Conservation (phyloP, 305 asterid species). For the Ruellia speciosa region DNA sequence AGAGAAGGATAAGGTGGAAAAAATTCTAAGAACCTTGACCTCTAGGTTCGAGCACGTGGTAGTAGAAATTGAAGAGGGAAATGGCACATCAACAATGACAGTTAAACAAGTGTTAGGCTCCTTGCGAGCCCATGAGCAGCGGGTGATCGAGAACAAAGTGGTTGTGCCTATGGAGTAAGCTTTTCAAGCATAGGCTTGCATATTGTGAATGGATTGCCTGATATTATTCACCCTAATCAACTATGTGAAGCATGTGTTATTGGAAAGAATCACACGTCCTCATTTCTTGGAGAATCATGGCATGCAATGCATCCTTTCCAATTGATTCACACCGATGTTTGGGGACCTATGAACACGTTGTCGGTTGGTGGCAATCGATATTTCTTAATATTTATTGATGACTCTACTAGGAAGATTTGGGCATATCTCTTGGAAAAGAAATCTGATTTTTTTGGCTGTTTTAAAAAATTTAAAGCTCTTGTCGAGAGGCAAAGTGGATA, state of each 20-base stretch:
- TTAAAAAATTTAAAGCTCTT: conserved; percentile 15
- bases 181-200: background rate
- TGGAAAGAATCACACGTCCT: no score
- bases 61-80: background rate
- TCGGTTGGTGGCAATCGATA: no score
- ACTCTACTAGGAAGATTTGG: no score
- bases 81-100: background rate
- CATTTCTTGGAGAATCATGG: no score
- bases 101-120: background rate
- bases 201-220: no score
- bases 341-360: no score
- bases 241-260: no score
- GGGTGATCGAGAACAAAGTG: background rate
- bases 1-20: background rate
- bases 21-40: background rate
- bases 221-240: no score
- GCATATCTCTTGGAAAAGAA: no score
- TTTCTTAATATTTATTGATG: no score
- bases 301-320: no score
- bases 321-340: no score
- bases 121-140: background rate
- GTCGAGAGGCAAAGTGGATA: conserved; percentile 20
- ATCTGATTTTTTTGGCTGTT: background rate
- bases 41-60: background rate
- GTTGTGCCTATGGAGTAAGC: background rate